phyloP scores from a whole-genome alignment of 1,284 basidiomycete genomes.

The Quambalaria eucalypti region DNA sequence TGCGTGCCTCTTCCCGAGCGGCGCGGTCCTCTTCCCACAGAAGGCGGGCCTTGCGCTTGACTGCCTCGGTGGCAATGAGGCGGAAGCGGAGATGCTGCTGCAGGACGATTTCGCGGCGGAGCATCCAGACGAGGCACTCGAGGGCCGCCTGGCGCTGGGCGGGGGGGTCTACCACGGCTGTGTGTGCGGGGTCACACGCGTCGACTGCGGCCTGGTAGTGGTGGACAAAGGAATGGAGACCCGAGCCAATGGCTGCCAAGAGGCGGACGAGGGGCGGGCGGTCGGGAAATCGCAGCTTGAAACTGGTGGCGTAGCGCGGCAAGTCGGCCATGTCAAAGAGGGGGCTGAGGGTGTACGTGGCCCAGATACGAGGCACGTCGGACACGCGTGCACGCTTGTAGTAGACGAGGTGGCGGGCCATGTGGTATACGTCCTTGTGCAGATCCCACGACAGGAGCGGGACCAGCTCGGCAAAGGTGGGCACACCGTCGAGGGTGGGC shows the following conservation, averaged over 20 bases:
- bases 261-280: slow-evolving; percentile 1
- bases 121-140: slow-evolving; percentile 81
- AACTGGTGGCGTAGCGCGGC: not conserved
- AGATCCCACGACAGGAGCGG: slow-evolving; percentile 75
- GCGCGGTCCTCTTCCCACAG: not conserved
- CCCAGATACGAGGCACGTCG: slow-evolving; percentile 74
- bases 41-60: slow-evolving; percentile 56
- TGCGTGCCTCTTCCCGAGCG: not conserved
- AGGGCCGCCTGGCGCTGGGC: slow-evolving; percentile 50
- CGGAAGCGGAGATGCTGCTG: slow-evolving; percentile 78
- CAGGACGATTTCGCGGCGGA: slow-evolving; percentile 73
- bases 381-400: slow-evolving; percentile 81
- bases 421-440: slow-evolving; percentile 73
- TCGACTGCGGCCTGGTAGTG: not conserved
- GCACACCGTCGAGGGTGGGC: slow-evolving; percentile 10
- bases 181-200: too few species aligned
- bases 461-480: slow-evolving; percentile 67
- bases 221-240: not conserved
- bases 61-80: slow-evolving; percentile 64
- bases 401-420: slow-evolving; percentile 79
- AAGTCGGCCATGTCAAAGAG: slow-evolving; percentile 25
- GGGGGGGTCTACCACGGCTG: too few species aligned
- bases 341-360: slow-evolving; percentile 60
- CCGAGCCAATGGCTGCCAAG: slow-evolving; percentile 34
- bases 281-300: slow-evolving; percentile 1